Percentiles rank a stretch among this genome's conserved stretches.
Evolutionary conservation across 306 rosid genomes (phyloP).

Genomic region (Dalbergia cochinchinensis): DNA sequence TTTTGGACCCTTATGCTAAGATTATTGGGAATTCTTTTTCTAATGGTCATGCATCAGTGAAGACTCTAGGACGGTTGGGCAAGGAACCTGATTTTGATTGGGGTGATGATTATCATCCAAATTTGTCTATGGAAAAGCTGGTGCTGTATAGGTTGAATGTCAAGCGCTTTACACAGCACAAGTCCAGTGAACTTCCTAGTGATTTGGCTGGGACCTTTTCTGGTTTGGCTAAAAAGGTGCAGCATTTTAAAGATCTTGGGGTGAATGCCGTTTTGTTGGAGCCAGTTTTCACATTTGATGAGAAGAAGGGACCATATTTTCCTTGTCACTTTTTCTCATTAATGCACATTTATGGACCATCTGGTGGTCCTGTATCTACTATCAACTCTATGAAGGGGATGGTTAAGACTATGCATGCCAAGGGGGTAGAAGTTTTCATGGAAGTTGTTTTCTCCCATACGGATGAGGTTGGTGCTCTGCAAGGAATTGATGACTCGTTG

Average conservation of each 20-base stretch:
- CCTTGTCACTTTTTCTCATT: constrained; percentile 88
- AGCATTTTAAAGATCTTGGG: constrained; percentile 78
- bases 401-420: constrained; percentile 83
- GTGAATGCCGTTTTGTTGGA: constrained; percentile 83
- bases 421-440: constrained; percentile 83
- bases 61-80: constrained; percentile 66
- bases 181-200: constrained; percentile 68
- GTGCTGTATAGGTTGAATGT: constrained; percentile 79
- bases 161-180: constrained; percentile 65
- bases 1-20: constrained; percentile 90
- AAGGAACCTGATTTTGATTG: constrained; percentile 81
- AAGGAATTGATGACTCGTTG: constrained; percentile 74
- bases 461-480: constrained; percentile 69
- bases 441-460: constrained; percentile 93
- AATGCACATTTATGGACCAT: constrained; percentile 66
- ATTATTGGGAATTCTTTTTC: constrained; percentile 56
- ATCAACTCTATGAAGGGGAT: constrained; percentile 79
- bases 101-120: constrained; percentile 61
- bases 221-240: constrained; percentile 79
- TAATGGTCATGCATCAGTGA: constrained; percentile 49
- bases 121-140: constrained; percentile 71
- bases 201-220: constrained; percentile 84
- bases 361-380: constrained; percentile 67
- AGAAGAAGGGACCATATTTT: constrained; percentile 81
- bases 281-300: constrained; percentile 79